Conservation (phyloP, 257 asterid species). For the Przewalskia tangutica region DNA sequence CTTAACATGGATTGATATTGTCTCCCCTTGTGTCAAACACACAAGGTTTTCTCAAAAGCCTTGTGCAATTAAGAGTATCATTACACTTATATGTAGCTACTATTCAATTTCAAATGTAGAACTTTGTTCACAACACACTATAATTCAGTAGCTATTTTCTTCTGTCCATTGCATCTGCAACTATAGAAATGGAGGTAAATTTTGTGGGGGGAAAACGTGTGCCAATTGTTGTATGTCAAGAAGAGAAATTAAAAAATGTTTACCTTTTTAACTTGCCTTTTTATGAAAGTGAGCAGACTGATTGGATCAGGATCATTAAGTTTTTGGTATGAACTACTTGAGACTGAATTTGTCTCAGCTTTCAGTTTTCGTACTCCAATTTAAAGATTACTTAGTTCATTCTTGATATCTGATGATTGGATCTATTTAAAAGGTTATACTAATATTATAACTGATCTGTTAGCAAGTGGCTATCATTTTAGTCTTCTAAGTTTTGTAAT, state of each 20-base stretch:
- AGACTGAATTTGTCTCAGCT: neutral
- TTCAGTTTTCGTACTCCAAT: neutral
- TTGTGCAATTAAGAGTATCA: too few species aligned
- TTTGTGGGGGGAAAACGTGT: neutral
- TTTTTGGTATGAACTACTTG: neutral
- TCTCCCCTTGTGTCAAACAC: too few species aligned
- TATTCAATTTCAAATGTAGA: neutral
- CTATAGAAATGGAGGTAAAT: neutral
- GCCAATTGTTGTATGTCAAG: neutral
- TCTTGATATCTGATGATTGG: neutral
- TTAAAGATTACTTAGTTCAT: neutral
- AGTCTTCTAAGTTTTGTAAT: neutral
- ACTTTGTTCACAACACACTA: neutral
- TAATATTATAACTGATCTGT: neutral
- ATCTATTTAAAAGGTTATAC: neutral
- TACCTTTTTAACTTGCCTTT: neutral
- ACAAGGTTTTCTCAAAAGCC: too few species aligned
- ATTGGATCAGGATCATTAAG: neutral
- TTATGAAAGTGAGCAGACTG: neutral
- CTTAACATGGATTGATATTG: neutral
- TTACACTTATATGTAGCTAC: neutral
- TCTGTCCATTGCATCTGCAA: neutral
- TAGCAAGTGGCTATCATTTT: neutral
- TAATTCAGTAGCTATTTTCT: neutral
- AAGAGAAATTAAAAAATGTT: neutral